Base-by-base conservation (phyloP, 805 yeast species). In the Kodamaea restingae region DNA sequence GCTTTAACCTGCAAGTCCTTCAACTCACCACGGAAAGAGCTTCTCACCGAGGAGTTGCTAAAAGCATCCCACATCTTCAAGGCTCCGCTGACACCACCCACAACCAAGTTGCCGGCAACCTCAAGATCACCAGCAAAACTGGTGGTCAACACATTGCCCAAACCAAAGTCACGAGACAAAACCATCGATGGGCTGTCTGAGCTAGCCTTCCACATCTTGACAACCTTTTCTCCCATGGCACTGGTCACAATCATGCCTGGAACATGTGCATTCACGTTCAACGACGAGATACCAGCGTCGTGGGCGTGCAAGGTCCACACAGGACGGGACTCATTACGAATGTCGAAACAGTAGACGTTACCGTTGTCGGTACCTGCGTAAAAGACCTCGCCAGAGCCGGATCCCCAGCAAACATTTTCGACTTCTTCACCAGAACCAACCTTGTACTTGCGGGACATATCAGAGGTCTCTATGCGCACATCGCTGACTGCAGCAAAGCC, bases 261-360 rank as follows among this genome's bases (percentile, higher is more conserved):
- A 22, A 88, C 58, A 55, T 68, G 75, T 18, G 58, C 56, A 63
- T 87, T 90, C 26, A 81, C 73, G 49, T 82, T 83, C 49, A 93
- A 73, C 2, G 91, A 72, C 4, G 96, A 83, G 45, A 93, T 83
- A 45, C 95, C 97, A 2, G 95, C 77, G 64, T 93, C 98, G 60
- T 93, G 98, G 2, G 98, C 98, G 61, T 93, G 96, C 50, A 93
- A 71, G 2, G 95, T 87, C 98, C 98, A 93, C 22, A 91, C 53
- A 14, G 97, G 90, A 47, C 73, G 75, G 33, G 71, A 73, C 27
- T 71, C 76, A 36, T 65, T 67, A 60, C 96, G 78, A 32, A 87
- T 83, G 61, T 91, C 98, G 53, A 84, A 91, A 45, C 91, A 83
- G 67, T 87, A 87, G 18, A 93, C 78, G 53, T 80, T 80, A 58